Base-by-base conservation (phyloP, 169 alveolate species). In the Cyclospora cayetanensis region DNA sequence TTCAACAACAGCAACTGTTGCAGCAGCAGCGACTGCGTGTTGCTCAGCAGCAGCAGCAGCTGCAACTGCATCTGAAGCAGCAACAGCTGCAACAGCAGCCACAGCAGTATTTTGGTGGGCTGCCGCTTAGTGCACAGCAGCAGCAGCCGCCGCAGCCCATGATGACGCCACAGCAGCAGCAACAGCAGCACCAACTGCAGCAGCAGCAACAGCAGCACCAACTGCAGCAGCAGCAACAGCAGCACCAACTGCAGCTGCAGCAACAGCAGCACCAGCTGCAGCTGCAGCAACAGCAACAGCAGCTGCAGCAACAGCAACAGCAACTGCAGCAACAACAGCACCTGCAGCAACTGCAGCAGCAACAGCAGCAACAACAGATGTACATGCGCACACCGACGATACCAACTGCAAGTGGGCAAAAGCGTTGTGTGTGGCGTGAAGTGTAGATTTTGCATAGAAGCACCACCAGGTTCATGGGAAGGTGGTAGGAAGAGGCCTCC, bases 81-180 rank as follows among this genome's bases (percentile, higher is more conserved):
- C 72, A 60, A 31, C 72, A 60, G 72, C 72, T 20, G 72, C 72
- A 60, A 31, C 72, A 60, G 72, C 72, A 60, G n/a, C n/a, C n/a
- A n/a, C n/a, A n/a, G n/a, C n/a, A n/a, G 60, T 46, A 11, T 15
- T 46, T 46, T 46, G 60, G n/a, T 11, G 7, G n/a, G 60, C 60
- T 11, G 60, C 60, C 60, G 60, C 60, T 11, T 7, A 7, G 15
- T 7, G n/a, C 7, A 15, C 15, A 46, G 60, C 60, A 46, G 60
- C 60, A 46, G 60, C 60, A 46, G 60, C 7, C n/a, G 60, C 60
- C 7, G 60, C 60, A 46, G 60, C 60, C 7, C n/a, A 7, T 11
- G 7, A 15, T 46, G 60, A 7, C 7, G 7, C 15, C 15, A 15
- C 15, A 15, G 60, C 60, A 7, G n/a, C 60, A 11, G 60, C 60